These are phyloP conservation scores for Nicotiana obtusifolia DNA, from an alignment of 257 asterid genomes.

Conservation along the genomic window DNA sequence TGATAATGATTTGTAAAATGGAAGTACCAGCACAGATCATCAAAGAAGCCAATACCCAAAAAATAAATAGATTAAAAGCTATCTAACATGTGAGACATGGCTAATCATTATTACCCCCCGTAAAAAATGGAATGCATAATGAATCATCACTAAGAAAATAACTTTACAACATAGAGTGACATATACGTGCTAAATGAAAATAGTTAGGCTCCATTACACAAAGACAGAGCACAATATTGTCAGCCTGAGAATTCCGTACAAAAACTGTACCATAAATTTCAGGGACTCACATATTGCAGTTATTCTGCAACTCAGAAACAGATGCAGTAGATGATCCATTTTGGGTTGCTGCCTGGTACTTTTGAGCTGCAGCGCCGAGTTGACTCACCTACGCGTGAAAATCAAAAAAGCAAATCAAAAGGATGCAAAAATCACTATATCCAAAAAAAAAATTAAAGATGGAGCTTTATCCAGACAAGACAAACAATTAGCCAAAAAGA, in stretches of 20 bases:
- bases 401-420: not conserved
- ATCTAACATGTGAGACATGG: not conserved
- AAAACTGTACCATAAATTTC: not conserved
- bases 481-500: not conserved
- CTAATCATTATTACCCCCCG: not conserved
- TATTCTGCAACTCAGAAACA: slow-evolving; percentile 83
- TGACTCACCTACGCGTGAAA: slow-evolving; percentile 63
- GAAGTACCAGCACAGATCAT: not conserved
- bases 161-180: not conserved
- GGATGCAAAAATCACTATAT: not conserved
- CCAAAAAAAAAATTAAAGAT: not conserved
- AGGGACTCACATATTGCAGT: slow-evolving; percentile 82
- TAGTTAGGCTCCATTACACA: not conserved
- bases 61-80: not conserved
- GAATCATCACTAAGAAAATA: not conserved
- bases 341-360: slow-evolving; percentile 88
- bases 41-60: not conserved
- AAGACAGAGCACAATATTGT: not conserved
- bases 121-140: not conserved
- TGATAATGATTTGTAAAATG: not conserved
- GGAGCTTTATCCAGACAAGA: not conserved
- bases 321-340: slow-evolving; percentile 54
- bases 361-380: slow-evolving; percentile 96
- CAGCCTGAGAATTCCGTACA: not conserved
- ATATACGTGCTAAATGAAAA: not conserved